These are phyloP conservation scores for Tetrapisispora taiwanensis DNA, from an alignment of 805 yeast genomes.

Conservation along the genomic window DNA sequence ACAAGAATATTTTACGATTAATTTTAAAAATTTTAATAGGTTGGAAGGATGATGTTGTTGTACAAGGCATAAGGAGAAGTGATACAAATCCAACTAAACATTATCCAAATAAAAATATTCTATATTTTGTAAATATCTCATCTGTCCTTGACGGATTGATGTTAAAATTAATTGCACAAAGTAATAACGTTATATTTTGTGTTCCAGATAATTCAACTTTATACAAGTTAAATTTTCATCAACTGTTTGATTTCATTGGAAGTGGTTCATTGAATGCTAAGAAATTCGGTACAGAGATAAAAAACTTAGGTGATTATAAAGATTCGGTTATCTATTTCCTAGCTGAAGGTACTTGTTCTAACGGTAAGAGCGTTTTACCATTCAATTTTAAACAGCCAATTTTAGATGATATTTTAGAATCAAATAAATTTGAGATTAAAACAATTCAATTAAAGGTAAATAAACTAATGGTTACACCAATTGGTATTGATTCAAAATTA, in stretches of 20 bases:
- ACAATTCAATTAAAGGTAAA: constrained; percentile 24
- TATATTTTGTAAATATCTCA: constrained; percentile 40
- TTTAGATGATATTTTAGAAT: constrained; percentile 14
- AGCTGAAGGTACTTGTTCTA: constrained; percentile 78
- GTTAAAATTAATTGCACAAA: constrained; percentile 24
- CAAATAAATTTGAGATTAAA: constrained; percentile 7
- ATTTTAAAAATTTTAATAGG: constrained; percentile 29
- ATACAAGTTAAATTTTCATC: constrained; percentile 9
- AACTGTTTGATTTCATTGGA: constrained; percentile 16
- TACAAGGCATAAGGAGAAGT: constrained; percentile 37
- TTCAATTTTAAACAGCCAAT: constrained; percentile 30
- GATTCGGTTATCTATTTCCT: constrained; percentile 46
- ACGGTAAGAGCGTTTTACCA: constrained; percentile 66
- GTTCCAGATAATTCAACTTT: constrained; percentile 13
- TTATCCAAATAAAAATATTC: constrained; percentile 31
- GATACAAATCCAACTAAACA: constrained; percentile 14
- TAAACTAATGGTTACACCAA: constrained; percentile 28
- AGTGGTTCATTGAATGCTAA: constrained; percentile 17
- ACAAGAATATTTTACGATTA: constrained; percentile 11
- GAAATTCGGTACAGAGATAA: constrained; percentile 9
- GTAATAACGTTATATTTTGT: constrained; percentile 11
- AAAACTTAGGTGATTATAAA: constrained; percentile 14
- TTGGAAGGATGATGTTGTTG: constrained; percentile 28
- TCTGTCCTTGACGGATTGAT: constrained; percentile 39
- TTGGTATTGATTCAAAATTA: constrained; percentile 10